phyloP scores from a whole-genome alignment of 805 yeast genomes.

The Cyberlindnera nakhonratchasimensis region DNA sequence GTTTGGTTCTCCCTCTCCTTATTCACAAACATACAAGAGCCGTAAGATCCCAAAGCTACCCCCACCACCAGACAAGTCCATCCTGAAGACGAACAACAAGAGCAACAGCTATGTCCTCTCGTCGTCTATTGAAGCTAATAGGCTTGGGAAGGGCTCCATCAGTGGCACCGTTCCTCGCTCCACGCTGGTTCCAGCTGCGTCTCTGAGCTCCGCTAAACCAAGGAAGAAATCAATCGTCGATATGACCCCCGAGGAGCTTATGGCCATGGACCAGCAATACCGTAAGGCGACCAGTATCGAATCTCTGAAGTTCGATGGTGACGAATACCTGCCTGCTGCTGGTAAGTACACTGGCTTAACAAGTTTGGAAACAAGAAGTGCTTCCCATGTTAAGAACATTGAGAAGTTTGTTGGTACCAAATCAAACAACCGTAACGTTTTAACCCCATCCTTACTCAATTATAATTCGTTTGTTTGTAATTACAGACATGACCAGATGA shows the following conservation, averaged over 20 bases:
- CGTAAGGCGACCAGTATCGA: slow-evolving; percentile 21
- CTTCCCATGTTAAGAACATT: slow-evolving; percentile 18
- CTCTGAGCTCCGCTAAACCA: neutral
- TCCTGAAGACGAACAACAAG: slow-evolving; percentile 15
- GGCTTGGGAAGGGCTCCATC: too few relatives aligned
- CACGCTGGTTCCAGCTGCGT: slow-evolving; percentile 4
- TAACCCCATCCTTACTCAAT: slow-evolving; percentile 12
- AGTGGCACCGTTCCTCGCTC: neutral
- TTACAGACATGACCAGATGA: slow-evolving; percentile 21
- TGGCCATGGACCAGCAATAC: slow-evolving; percentile 27
- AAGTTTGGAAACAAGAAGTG: slow-evolving; percentile 2
- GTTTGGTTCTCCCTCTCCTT: slow-evolving; percentile 8
- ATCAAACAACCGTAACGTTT: slow-evolving; percentile 10
- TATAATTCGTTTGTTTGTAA: slow-evolving; percentile 20
- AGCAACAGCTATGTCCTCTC: neutral
- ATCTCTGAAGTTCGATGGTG: slow-evolving; percentile 24
- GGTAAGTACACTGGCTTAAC: slow-evolving; percentile 1
- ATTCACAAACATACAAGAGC: slow-evolving; percentile 2
- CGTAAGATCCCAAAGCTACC: slow-evolving; percentile 25
- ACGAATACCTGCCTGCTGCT: slow-evolving; percentile 23
- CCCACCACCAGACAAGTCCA: slow-evolving; percentile 25
- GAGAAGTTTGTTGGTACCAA: slow-evolving; percentile 20
- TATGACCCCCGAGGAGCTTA: slow-evolving; percentile 25
- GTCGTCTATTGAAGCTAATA: neutral
- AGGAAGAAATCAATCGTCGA: slow-evolving; percentile 28